Evolutionary conservation across 768 basidiomycete species (phyloP), one percentile per base, ranked within the genome.

Genomic region (Rhodotorula paludigena): DNA sequence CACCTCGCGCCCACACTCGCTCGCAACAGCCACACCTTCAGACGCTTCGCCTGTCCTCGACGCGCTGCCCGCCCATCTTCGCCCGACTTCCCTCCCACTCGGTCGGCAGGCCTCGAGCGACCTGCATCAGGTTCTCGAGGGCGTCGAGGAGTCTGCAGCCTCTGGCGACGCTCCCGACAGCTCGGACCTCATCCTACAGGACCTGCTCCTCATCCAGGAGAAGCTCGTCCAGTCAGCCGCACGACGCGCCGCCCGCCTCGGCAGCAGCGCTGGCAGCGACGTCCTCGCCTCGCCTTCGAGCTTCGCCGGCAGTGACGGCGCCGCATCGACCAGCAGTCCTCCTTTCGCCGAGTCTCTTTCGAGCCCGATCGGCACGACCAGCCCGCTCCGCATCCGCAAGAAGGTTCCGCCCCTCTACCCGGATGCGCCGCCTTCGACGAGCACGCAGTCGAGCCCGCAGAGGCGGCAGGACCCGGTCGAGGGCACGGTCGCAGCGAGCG

Each of bases 181-280:
- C 10, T 45, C 42, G 33, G 57, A 68, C 41, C 28, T 63, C 18
- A 39, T 44, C 23, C 23, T 63, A 18, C 25, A 39, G 16, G 69
- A 71, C 42, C 39, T 71, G 15, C 33, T 66, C 28, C 14, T 47
- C 8, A 71, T 71, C 30, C 64, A 71, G 49, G 60, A 71, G 23
- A 47, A 57, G 2, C 61, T 71, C 35, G 69, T 71, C 10, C 64
- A 57, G n/a, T 38, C 60, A 0, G 69, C 69, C 0, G 65, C 57
- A 3, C 35, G 57, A 15, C 57, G 57, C 5, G 57, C 57, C 14
- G 47, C 45, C 16, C 55, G 55, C 12, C 39, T 42, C 41, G 32
- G 14, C 2, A 44, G 56, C 56, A 41, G 14, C 41, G 28, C 36
- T 20, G 23, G 32, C 15, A 33, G 18, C 38, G 48, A 41, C 15